Percentiles rank a stretch among this genome's conserved stretches.
Conservation (phyloP, 257 asterid species). For the Pogostemon cablin region DNA sequence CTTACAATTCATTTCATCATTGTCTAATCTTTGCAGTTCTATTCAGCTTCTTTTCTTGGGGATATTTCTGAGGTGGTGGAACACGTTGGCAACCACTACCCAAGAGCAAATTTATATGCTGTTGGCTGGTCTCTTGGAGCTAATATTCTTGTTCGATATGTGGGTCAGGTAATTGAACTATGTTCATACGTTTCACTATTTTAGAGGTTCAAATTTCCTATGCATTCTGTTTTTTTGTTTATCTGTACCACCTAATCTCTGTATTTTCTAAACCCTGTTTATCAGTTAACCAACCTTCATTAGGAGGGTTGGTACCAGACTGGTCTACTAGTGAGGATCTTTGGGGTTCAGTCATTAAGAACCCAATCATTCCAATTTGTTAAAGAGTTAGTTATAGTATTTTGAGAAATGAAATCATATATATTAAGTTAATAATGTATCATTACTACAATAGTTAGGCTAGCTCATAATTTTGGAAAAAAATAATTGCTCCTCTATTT, state of each 20-base stretch:
- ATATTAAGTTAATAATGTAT: not conserved
- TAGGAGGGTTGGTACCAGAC: not conserved
- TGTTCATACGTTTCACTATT: conserved; percentile 7
- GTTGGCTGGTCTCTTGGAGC: conserved; percentile 99
- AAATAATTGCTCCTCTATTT: not conserved
- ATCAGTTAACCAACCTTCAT: not conserved
- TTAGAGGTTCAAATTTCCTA: not conserved
- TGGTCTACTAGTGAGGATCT: not conserved
- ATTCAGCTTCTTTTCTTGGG: conserved; percentile 95
- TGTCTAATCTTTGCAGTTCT: conserved; percentile 70
- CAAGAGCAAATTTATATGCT: conserved; percentile 79
- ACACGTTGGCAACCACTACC: conserved; percentile 67
- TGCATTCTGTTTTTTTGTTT: not conserved
- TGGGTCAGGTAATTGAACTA: conserved; percentile 68
- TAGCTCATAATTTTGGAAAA: not conserved
- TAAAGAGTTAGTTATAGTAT: not conserved
- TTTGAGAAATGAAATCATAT: not conserved
- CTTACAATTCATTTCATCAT: conserved; percentile 28
- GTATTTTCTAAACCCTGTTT: not conserved
- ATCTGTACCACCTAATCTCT: not conserved
- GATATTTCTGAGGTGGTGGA: conserved; percentile 83
- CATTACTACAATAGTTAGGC: not conserved
- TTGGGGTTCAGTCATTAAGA: not conserved
- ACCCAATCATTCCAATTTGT: not conserved
- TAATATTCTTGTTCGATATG: conserved; percentile 87